phyloP scores from a whole-genome alignment of 2,329 filamentous ascomycete species.

The Ophiocordyceps sinensis region DNA sequence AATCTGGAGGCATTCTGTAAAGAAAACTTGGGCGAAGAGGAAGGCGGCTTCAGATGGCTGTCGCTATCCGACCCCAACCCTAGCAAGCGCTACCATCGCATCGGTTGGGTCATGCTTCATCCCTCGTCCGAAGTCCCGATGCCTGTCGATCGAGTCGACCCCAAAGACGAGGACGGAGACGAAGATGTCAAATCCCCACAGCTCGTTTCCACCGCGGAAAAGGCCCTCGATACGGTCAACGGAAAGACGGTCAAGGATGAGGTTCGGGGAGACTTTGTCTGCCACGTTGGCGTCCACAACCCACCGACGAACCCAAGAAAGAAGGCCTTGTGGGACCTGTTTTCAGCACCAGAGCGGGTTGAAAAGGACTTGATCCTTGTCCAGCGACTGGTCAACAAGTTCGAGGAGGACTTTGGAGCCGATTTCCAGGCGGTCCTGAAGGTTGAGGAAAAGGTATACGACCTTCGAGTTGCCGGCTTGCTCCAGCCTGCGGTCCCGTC shows the following conservation, averaged over 20 bases:
- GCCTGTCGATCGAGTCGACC: slow-evolving; percentile 57
- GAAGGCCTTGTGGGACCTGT: slow-evolving; percentile 93
- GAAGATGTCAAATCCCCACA: slow-evolving; percentile 38
- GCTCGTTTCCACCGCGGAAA: slow-evolving; percentile 54
- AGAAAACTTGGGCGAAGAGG: slow-evolving; percentile 79
- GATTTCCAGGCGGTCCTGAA: slow-evolving; percentile 64
- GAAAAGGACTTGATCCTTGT: slow-evolving; percentile 80
- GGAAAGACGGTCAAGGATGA: slow-evolving; percentile 95
- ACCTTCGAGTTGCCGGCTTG: slow-evolving; percentile 59
- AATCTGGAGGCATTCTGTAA: slow-evolving; percentile 93
- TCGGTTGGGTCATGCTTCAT: slow-evolving; percentile 96
- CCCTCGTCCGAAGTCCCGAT: slow-evolving; percentile 54
- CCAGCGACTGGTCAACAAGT: slow-evolving; percentile 65
- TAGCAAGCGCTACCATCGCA: slow-evolving; percentile 90
- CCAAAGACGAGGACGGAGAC: slow-evolving; percentile 53
- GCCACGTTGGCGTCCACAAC: slow-evolving; percentile 91
- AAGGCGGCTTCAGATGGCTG: slow-evolving; percentile 89
- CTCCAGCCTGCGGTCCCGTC: slow-evolving; percentile 51
- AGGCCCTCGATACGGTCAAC: slow-evolving; percentile 86
- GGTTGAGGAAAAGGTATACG: slow-evolving; percentile 77
- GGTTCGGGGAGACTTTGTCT: slow-evolving; percentile 87
- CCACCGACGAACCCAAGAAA: slow-evolving; percentile 75
- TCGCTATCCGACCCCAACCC: slow-evolving; percentile 95
- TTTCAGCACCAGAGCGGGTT: slow-evolving; percentile 85
- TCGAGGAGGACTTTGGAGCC: slow-evolving; percentile 70